phyloP scores from a whole-genome alignment of 176 grass and related monocot genomes.

The Musa troglodytarum region DNA sequence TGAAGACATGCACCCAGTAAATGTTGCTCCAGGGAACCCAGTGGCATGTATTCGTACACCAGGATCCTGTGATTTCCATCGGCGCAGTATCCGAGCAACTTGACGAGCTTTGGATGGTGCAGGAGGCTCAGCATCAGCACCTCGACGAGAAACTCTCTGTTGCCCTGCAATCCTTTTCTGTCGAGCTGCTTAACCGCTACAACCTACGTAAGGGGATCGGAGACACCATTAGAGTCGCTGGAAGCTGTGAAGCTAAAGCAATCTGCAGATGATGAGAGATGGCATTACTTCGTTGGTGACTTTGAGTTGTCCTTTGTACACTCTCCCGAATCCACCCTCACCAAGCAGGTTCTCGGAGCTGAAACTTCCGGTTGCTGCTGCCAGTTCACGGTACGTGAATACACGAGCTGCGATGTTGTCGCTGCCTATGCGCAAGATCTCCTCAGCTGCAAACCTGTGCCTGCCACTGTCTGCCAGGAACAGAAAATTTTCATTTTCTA shows the following conservation, averaged over 20 bases:
- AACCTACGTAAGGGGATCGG: slow-evolving; percentile 28
- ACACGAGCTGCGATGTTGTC: slow-evolving; percentile 57
- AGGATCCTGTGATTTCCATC: slow-evolving; percentile 62
- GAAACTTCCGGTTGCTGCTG: slow-evolving; percentile 50
- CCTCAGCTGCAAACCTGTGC: slow-evolving; percentile 42
- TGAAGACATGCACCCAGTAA: slow-evolving; percentile 48
- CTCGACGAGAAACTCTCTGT: slow-evolving; percentile 80
- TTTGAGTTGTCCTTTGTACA: slow-evolving; percentile 53
- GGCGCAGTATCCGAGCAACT: slow-evolving; percentile 55
- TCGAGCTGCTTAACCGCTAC: slow-evolving; percentile 81
- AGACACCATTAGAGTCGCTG: background rate
- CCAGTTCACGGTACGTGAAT: slow-evolving; percentile 48
- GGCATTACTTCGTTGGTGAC: slow-evolving; percentile 44
- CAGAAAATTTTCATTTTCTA: slow-evolving; percentile 1
- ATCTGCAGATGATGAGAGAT: background rate
- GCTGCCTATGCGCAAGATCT: slow-evolving; percentile 46
- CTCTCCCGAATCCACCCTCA: slow-evolving; percentile 76
- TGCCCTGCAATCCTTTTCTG: slow-evolving; percentile 59
- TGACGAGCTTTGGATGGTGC: slow-evolving; percentile 72
- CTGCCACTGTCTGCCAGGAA: slow-evolving; percentile 36
- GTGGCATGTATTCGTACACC: slow-evolving; percentile 74
- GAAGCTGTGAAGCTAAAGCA: background rate
- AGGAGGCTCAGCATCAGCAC: slow-evolving; percentile 81
- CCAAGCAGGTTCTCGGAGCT: slow-evolving; percentile 52
- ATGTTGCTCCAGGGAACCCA: slow-evolving; percentile 61